phyloP scores from a whole-genome alignment of 176 grass and related monocot species.

The Zoysia japonica region DNA sequence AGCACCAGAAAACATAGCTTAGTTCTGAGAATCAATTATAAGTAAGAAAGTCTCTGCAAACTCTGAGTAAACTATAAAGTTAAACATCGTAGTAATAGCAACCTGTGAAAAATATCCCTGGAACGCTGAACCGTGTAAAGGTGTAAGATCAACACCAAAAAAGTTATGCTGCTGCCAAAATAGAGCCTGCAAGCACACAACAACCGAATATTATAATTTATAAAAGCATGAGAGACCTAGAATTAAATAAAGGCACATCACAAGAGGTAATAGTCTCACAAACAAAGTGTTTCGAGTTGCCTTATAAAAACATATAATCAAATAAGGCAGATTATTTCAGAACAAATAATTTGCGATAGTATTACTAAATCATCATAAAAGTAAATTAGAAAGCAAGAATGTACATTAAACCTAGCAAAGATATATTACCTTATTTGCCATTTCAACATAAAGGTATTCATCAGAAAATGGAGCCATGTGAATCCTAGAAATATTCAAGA shows the following conservation, averaged over 20 bases:
- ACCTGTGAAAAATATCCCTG: conserved; percentile 99
- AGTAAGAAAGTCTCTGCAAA: neutral
- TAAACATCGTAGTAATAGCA: conserved; percentile 11
- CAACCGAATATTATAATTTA: conserved; percentile 31
- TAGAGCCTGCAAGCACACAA: conserved; percentile 62
- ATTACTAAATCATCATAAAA: conserved; percentile 25
- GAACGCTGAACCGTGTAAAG: conserved; percentile 82
- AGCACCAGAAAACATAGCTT: conserved; percentile 4
- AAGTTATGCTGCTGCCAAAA: conserved; percentile 99
- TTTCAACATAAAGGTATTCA: conserved; percentile 99
- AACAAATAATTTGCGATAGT: neutral
- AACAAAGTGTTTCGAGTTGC: neutral
- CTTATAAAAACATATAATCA: neutral
- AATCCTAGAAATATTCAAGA: conserved; percentile 67
- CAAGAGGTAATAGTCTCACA: conserved; percentile 1
- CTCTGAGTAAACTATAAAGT: neutral
- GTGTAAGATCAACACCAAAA: conserved; percentile 98
- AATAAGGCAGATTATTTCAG: conserved; percentile 9
- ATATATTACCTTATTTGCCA: conserved; percentile 91
- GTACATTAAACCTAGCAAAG: conserved; percentile 5
- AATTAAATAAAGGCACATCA: conserved; percentile 27
- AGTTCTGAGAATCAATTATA: neutral
- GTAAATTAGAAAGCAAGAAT: conserved; percentile 12
- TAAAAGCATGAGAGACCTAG: neutral
- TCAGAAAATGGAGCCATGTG: conserved; percentile 99